Evolutionary conservation across 2,329 filamentous ascomycete genomes (phyloP).

Genomic region (Triangularia setosa): DNA sequence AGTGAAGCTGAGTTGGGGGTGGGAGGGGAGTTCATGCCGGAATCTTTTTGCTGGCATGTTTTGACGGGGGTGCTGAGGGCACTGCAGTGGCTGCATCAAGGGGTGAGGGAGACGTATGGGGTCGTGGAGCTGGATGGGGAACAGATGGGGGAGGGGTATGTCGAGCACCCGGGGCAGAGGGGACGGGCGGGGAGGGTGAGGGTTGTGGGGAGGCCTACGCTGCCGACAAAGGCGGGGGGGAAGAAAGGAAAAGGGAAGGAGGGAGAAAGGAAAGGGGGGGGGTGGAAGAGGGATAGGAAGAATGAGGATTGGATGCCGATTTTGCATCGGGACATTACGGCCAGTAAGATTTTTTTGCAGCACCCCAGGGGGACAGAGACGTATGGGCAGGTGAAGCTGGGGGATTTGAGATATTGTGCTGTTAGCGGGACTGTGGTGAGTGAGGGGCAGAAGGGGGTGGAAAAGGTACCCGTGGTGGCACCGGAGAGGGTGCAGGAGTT

Average conservation of each 20-base stretch:
- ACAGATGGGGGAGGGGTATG: background rate
- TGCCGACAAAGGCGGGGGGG: background rate
- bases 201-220: background rate
- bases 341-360: constrained; percentile 49
- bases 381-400: constrained; percentile 53
- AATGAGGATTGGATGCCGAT: constrained; percentile 47
- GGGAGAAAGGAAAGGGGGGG: too few relatives aligned
- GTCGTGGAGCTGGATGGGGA: background rate
- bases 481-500: constrained; percentile 22
- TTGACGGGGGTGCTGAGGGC: constrained; percentile 45
- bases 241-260: too few relatives aligned
- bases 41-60: constrained; percentile 55
- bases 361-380: constrained; percentile 44
- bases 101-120: constrained; percentile 27
- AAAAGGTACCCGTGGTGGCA: background rate
- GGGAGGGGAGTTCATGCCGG: constrained; percentile 40
- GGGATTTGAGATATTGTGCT: constrained; percentile 42
- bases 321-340: constrained; percentile 45
- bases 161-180: background rate
- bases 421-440: constrained; percentile 33
- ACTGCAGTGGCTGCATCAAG: constrained; percentile 51
- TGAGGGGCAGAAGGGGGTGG: background rate
- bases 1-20: constrained; percentile 17
- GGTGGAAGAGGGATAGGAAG: constrained; percentile 27
- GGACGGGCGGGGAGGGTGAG: constrained; percentile 4